Evolutionary conservation across 495 filamentous ascomycete species (phyloP).

Genomic region (Tuber magnatum): DNA sequence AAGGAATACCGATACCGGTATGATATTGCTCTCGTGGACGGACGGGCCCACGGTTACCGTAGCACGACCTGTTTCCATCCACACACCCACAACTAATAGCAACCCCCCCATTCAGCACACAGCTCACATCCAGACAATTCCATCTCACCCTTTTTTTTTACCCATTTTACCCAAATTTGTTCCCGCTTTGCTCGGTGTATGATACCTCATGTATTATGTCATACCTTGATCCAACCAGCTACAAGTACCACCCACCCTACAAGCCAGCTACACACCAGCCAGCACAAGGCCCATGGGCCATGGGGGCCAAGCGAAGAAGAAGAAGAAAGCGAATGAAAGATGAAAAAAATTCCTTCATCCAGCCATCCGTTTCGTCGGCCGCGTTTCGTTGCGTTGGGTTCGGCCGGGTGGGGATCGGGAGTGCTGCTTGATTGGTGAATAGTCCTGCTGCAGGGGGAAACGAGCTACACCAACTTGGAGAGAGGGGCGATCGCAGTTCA

Average conservation of each 20-base stretch:
- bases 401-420: not conserved
- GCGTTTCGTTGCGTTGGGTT: not conserved
- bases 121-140: not conserved
- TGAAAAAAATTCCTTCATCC: not conserved
- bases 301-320: not conserved
- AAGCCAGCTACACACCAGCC: not conserved
- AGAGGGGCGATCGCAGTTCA: not conserved
- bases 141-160: not conserved
- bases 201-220: not conserved
- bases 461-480: not conserved
- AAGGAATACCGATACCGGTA: not conserved
- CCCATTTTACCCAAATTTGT: not conserved
- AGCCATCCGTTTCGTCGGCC: not conserved
- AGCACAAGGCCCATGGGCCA: not conserved
- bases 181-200: not conserved
- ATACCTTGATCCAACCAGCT: not conserved
- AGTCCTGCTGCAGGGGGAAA: not conserved
- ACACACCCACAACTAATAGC: not conserved
- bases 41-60: not conserved
- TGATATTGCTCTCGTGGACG: not conserved
- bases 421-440: slow-evolving; percentile 2
- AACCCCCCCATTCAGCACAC: not conserved
- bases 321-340: not conserved
- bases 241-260: not conserved
- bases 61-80: not conserved